Evolutionary conservation across 1,139 yeast genomes (phyloP), one percentile per base, ranked within the genome.

Genomic region (Yamadazyma siamensis): DNA sequence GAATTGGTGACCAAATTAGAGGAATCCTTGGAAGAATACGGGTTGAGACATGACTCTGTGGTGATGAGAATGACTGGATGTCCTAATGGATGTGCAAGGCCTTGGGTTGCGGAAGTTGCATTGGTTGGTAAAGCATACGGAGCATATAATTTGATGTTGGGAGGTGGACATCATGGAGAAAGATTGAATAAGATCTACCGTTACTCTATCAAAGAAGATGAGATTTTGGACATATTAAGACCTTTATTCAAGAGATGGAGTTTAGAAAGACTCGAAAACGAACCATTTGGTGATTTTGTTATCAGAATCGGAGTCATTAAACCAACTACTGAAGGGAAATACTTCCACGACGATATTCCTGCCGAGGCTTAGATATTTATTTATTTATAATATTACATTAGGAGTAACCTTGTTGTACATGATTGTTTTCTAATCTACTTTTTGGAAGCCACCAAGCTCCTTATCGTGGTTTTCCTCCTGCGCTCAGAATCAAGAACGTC

Each of bases 21-120:
- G 60, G 76, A 67, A 10, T 79, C 88, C 6, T 70, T 91, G 40
- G 97, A 89, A 59, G 95, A 88, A 50, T 80, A 80, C 44, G 98
- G 98, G 5, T 74, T 91, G 47, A 83, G 96, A 56, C 96, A 88
- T 53, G 97, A 91, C 58, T 80, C 95, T 6, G 75, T 91, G 45
- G 95, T 88, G 19, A 85, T 91, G 95, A 80, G 98, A 66, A 89
- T 91, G 96, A 88, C 97, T 25, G 98, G 98, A 40, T 91, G 98
- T 73, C 96, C 97, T 35, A 91, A 91, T 58, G 98, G 97, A 44
- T 91, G 98, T 71, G 91, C 98, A 16, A 80, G 98, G 59, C 97
- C 97, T 14, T 91, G 96, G 96, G 66, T 91, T 33, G 97, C 96
- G 3, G 98, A 91, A 61, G 78, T 91, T 36, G 97, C 97, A 0